phyloP scores from a whole-genome alignment of 2,329 filamentous ascomycete species.

The Hymenoscyphus albidus region DNA sequence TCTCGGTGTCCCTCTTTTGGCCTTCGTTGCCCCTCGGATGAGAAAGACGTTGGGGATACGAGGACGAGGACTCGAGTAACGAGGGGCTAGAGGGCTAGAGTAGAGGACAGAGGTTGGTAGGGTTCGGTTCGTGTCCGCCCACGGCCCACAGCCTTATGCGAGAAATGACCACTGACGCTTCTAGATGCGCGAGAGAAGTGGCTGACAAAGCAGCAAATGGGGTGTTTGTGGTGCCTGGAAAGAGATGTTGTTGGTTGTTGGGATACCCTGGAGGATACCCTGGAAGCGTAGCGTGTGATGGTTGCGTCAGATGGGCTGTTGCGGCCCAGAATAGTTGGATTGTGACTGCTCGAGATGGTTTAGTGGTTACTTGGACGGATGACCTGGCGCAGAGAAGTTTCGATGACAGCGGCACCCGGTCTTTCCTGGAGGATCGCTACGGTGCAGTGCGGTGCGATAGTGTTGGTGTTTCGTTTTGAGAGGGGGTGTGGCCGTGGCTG shows the following conservation, averaged over 20 bases:
- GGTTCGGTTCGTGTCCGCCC: neutral
- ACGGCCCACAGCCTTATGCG: conserved; percentile 1
- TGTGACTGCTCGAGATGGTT: neutral
- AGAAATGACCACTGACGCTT: neutral
- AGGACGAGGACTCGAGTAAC: too few relatives aligned
- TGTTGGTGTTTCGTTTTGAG: too few relatives aligned
- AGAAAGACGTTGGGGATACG: neutral
- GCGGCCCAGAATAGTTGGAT: neutral
- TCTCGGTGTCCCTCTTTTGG: conserved; percentile 4
- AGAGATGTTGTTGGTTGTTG: neutral
- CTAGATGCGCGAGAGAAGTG: neutral
- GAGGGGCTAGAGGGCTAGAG: neutral
- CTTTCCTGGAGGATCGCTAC: neutral
- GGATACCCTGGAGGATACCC: neutral
- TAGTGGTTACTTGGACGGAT: neutral
- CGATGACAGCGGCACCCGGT: neutral
- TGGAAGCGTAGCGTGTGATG: neutral
- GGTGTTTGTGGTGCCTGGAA: conserved; percentile 1
- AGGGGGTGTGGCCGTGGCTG: neutral
- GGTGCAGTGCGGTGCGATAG: neutral
- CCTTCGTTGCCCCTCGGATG: neutral
- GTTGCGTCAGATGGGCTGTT: neutral
- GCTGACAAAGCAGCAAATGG: conserved; percentile 4
- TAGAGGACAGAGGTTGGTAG: neutral
- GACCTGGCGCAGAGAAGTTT: neutral